phyloP scores from a whole-genome alignment of 2,329 filamentous ascomycete genomes.

The Penicillium sp. region DNA sequence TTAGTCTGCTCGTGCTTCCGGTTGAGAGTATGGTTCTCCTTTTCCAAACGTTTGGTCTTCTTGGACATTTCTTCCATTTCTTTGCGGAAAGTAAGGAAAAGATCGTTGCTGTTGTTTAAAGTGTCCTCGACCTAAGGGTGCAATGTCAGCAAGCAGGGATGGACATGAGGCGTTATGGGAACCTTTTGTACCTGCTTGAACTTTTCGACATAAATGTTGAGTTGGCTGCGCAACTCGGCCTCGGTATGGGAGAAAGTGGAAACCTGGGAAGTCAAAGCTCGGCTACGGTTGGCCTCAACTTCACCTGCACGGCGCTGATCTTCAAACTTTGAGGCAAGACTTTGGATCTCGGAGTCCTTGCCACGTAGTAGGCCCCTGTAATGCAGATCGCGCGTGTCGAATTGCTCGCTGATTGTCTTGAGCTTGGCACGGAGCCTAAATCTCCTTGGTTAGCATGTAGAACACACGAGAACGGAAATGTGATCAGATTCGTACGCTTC shows the following conservation, averaged over 20 bases:
- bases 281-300: constrained; percentile 72
- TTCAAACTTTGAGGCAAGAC: constrained; percentile 83
- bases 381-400: constrained; percentile 90
- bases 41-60: constrained; percentile 94
- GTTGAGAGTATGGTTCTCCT: constrained; percentile 88
- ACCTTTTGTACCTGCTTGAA: constrained; percentile 84
- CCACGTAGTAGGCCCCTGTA: constrained; percentile 89
- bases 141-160: constrained; percentile 45
- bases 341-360: constrained; percentile 94
- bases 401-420: constrained; percentile 95
- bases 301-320: constrained; percentile 87
- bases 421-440: constrained; percentile 65
- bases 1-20: constrained; percentile 92
- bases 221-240: constrained; percentile 85
- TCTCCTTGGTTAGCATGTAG: constrained; percentile 15
- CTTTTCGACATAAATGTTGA: constrained; percentile 98
- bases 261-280: constrained; percentile 85
- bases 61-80: constrained; percentile 99
- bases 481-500: constrained; percentile 66
- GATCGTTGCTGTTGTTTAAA: constrained; percentile 94
- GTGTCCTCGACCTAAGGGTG: constrained; percentile 90
- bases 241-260: constrained; percentile 96
- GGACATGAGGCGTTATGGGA: constrained; percentile 11
- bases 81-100: constrained; percentile 94
- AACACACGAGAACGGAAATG: background rate